These are phyloP conservation scores for Gracilaria gracilis DNA, from an alignment of 23 red algal species.

Conservation along the genomic window DNA sequence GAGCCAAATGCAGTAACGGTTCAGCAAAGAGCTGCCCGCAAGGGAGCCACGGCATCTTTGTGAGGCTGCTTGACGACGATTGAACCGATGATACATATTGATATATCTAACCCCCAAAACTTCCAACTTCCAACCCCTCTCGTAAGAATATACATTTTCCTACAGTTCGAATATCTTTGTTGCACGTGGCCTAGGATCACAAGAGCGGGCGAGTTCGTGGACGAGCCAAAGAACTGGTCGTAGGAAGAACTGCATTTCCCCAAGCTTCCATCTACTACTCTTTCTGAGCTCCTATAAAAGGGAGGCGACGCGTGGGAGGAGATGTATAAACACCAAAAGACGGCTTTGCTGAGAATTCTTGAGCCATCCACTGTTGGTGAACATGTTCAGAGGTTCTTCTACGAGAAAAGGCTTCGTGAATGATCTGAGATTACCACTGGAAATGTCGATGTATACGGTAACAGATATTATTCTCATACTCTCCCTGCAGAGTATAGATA, in stretches of 20 bases:
- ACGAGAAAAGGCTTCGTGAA: background rate
- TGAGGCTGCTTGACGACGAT: too few species aligned
- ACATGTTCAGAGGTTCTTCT: too few species aligned
- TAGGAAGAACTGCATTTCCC: slow-evolving; percentile 26
- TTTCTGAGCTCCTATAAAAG: background rate
- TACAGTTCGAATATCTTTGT: background rate
- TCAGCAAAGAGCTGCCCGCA: too few species aligned
- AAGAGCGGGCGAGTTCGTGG: background rate
- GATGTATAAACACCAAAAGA: background rate
- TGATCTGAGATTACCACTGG: background rate
- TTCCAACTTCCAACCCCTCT: too few species aligned
- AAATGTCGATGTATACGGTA: background rate
- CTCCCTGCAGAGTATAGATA: background rate
- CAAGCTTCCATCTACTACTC: background rate
- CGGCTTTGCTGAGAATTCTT: background rate
- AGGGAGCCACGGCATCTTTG: too few species aligned
- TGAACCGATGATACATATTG: too few species aligned
- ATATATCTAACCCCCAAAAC: too few species aligned
- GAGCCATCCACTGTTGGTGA: background rate
- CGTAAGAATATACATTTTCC: too few species aligned
- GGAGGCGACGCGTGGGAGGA: background rate
- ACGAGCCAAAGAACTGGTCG: background rate
- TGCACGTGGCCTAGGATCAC: background rate
- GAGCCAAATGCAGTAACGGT: too few species aligned
- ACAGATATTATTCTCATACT: slow-evolving; percentile 12